Evolutionary conservation across 2,329 filamentous ascomycete genomes (phyloP), one percentile per base, ranked within the genome.

Genomic region (Sclerotinia glacialis): DNA sequence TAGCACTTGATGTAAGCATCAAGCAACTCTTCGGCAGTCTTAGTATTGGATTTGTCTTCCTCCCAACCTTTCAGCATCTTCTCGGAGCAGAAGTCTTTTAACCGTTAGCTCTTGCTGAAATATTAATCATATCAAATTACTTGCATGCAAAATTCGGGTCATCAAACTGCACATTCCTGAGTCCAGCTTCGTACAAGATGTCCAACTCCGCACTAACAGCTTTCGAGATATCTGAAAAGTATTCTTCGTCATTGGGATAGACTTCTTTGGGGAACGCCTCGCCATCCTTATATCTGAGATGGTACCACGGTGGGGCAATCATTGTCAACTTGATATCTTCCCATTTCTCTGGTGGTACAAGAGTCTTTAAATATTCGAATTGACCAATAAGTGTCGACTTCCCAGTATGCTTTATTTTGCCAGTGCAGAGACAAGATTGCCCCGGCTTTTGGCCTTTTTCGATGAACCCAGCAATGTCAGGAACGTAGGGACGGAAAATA

Each of bases 1-100:
- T 93, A 93, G 71, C 91, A 85, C 69, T 83, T 82, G 76, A 93
- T 89, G 78, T 93, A 93, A 37, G 88, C 85, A 72, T 91, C 88
- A 26, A 93, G 84, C 54, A 92, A 85, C 71, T 88, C 86, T 55
- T 91, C 89, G 65, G 84, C 83, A 75, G 92, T 92, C 73, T 87
- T 83, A 59, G 83, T 78, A 75, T 92, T 60, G 1, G 58, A 60
- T 21, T 60, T 49, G 14, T 60, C 90, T 21, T 83, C 83, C 64
- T 85, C 84, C 85, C 88, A 92, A 23, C 89, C 89, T 60, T 84
- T 79, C 46, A 90, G 83, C 84, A 91, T 91, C 75, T 87, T 86
- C 66, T 89, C 81, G 28, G 86, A 89, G 79, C 89, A 92, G 78
- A 92, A 92, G 76, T 91, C 58, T 60, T 60, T 49, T 8, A 49